A percentile compares a stretch with the other conserved stretches of the same genome.
Evolutionary conservation across 78 protist species (phyloP).

Genomic region (Dictyostelium brefeldianum): DNA sequence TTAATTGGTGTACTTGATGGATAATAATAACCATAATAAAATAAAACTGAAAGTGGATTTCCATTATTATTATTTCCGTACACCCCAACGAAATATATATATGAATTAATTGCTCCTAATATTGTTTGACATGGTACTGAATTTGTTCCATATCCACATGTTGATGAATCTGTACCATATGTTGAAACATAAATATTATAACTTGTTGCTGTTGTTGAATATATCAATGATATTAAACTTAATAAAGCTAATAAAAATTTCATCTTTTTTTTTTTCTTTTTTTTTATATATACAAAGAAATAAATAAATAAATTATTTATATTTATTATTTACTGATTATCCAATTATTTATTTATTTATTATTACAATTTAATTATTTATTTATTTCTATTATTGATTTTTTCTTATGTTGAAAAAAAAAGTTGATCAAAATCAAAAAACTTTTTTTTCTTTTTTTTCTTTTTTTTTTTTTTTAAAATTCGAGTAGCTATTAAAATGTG

Average conservation of each 20-base stretch:
- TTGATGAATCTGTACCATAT: not conserved
- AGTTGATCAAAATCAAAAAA: no score
- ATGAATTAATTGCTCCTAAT: not conserved
- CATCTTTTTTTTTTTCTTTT: not conserved
- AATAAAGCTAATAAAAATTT: not conserved
- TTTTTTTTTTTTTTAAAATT: no score
- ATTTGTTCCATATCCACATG: not conserved
- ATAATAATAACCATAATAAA: not conserved
- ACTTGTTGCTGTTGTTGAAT: not conserved
- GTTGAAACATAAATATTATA: not conserved
- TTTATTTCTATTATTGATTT: no score
- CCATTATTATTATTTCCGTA: no score
- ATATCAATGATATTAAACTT: not conserved
- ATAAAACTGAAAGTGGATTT: not conserved
- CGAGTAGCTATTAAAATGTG: no score
- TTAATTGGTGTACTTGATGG: not conserved
- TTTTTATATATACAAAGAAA: no score
- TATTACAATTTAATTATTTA: no score
- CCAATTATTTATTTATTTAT: no score
- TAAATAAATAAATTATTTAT: no score
- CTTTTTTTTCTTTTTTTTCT: no score
- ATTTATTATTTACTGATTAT: no score
- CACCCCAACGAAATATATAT: not conserved
- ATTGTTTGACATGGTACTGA: not conserved
- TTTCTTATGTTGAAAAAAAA: no score